A percentile compares a stretch with the other conserved stretches of the same genome.
phyloP scores from a whole-genome alignment of 257 asterid species.

The Nicotiana tomentosiformis region DNA sequence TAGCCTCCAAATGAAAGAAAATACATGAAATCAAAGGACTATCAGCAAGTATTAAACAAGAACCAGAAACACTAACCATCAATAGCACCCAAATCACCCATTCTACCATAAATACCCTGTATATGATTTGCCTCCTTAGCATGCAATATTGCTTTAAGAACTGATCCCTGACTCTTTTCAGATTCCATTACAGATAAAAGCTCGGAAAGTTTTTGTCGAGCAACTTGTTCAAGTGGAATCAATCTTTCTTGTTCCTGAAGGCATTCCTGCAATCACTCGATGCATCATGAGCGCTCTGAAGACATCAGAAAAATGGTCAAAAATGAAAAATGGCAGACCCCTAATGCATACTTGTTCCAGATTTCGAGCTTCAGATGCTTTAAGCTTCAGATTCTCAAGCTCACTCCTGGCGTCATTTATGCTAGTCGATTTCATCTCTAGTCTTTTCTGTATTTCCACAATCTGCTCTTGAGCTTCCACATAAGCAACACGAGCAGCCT shows the following conservation, averaged over 20 bases:
- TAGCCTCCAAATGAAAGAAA: not conserved
- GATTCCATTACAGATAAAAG: conserved; percentile 72
- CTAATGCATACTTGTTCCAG: conserved; percentile 52
- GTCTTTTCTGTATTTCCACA: conserved; percentile 41
- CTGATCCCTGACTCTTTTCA: conserved; percentile 89
- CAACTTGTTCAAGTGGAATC: conserved; percentile 74
- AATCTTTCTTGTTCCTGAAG: conserved; percentile 60
- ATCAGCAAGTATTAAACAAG: not conserved
- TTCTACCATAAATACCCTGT: conserved; percentile 88
- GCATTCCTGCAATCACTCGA: conserved; percentile 38
- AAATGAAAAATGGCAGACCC: not conserved
- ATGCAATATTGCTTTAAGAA: conserved; percentile 74
- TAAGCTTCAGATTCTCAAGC: conserved; percentile 48
- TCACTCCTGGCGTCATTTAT: conserved; percentile 38
- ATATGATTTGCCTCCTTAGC: conserved; percentile 70
- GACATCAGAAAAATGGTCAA: not conserved
- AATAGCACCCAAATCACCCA: conserved; percentile 98
- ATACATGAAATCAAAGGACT: not conserved
- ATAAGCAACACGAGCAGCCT: conserved; percentile 72
- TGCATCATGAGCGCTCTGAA: not conserved
- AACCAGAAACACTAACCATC: conserved; percentile 48
- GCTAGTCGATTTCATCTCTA: conserved; percentile 47
- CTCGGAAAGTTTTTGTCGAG: conserved; percentile 82
- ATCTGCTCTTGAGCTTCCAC: conserved; percentile 81
- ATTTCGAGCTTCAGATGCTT: conserved; percentile 58